A percentile compares a stretch with the other conserved stretches of the same genome.
Conservation (phyloP, 1,139 yeast genomes). For the Geotrichum australiense region DNA sequence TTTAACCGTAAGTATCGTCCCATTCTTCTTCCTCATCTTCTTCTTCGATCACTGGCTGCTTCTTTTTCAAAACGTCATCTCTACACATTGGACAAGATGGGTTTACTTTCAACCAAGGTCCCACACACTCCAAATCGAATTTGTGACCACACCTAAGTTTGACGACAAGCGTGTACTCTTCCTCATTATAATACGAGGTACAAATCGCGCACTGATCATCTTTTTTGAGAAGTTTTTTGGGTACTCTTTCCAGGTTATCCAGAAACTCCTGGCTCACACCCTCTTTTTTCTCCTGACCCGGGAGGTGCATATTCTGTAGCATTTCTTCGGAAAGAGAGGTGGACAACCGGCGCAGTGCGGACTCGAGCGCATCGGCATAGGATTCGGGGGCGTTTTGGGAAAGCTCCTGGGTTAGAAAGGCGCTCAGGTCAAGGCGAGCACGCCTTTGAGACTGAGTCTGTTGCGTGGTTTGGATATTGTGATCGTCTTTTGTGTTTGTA, state of each 20-base stretch:
- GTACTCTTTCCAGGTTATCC: constrained; percentile 69
- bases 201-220: constrained; percentile 78
- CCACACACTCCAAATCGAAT: constrained; percentile 84
- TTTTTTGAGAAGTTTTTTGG: constrained; percentile 43
- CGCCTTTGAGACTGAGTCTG: not conserved
- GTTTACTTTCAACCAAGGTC: constrained; percentile 78
- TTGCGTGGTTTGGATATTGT: constrained; percentile 4
- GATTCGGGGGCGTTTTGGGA: not conserved
- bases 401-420: constrained; percentile 13
- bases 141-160: constrained; percentile 74
- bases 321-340: not conserved
- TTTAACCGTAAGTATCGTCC: constrained; percentile 52
- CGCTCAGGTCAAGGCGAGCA: constrained; percentile 11
- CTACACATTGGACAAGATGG: constrained; percentile 88
- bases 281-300: not conserved
- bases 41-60: constrained; percentile 38
- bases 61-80: constrained; percentile 53
- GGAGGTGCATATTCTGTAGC: not conserved
- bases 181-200: constrained; percentile 62
- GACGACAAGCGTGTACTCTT: constrained; percentile 74
- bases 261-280: constrained; percentile 68
- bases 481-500: constrained; percentile 8
- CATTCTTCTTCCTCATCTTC: constrained; percentile 62
- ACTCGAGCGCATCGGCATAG: not conserved
- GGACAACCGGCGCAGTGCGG: constrained; percentile 2